Conservation (phyloP, 2,329 filamentous ascomycete species). For the Pseudogymnoascus sp. region DNA sequence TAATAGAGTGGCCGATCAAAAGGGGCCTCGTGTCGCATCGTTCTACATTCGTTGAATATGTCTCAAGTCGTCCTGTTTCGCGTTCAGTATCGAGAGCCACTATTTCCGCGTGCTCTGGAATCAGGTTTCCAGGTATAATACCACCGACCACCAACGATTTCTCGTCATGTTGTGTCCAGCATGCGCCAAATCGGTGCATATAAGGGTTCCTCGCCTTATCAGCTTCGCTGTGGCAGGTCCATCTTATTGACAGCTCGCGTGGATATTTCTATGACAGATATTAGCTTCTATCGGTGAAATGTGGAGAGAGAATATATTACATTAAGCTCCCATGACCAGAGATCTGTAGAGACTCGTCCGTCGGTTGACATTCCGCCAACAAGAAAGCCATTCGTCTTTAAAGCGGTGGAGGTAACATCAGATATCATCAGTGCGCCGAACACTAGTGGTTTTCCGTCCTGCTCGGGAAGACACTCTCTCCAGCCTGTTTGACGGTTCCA, state of each 20-base stretch:
- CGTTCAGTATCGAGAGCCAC: conserved; percentile 12
- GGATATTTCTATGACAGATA: not conserved
- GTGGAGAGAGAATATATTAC: not conserved
- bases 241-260: not conserved
- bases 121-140: conserved; percentile 33
- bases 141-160: conserved; percentile 35
- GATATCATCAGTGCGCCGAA: conserved; percentile 1
- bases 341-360: conserved; percentile 52
- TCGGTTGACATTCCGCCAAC: conserved; percentile 60
- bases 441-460: not conserved
- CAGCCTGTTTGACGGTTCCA: conserved; percentile 27
- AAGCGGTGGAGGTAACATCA: not conserved
- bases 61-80: not conserved
- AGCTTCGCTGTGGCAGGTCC: not conserved
- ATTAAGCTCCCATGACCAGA: conserved; percentile 56
- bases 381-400: conserved; percentile 11
- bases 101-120: conserved; percentile 45
- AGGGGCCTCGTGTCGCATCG: conserved; percentile 47
- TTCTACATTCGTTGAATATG: conserved; percentile 14
- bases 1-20: conserved; percentile 58
- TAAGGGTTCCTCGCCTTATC: not conserved
- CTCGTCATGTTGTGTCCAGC: not conserved
- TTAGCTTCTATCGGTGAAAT: not conserved
- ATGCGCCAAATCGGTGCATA: not conserved
- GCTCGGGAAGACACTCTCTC: conserved; percentile 19